Conservation (phyloP, 2,329 filamentous ascomycete genomes). For the Colletotrichum theobromicola region DNA sequence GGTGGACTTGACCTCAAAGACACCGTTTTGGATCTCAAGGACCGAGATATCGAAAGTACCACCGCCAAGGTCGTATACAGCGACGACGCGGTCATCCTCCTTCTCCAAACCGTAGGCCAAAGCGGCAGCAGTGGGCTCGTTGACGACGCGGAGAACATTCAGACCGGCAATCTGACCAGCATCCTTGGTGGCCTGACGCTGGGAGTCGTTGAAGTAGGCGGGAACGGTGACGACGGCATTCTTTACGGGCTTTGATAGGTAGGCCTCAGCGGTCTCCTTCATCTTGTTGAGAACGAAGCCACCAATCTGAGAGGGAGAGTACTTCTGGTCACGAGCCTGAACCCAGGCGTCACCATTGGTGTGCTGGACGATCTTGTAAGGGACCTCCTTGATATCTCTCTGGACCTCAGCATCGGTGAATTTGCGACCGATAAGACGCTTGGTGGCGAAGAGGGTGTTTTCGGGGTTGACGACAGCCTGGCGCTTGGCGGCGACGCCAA, state of each 20-base stretch:
- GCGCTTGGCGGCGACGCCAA: conserved; percentile 97
- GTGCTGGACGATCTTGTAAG: conserved; percentile 98
- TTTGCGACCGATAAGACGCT: conserved; percentile 98
- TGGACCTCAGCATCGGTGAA: conserved; percentile 94
- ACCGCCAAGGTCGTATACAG: conserved; percentile 97
- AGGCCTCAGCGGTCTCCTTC: conserved; percentile 97
- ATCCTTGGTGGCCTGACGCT: conserved; percentile 98
- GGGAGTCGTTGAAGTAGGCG: conserved; percentile 98
- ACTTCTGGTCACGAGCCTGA: conserved; percentile 89
- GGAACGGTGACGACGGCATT: conserved; percentile 97
- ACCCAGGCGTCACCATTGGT: conserved; percentile 97
- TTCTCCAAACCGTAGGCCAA: conserved; percentile 97
- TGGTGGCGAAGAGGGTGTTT: conserved; percentile 97
- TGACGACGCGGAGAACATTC: conserved; percentile 96
- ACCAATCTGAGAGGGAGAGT: conserved; percentile 98
- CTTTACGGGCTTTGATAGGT: conserved; percentile 88
- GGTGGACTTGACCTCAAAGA: conserved; percentile 99
- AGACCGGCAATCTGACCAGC: conserved; percentile 95
- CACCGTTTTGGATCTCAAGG: conserved; percentile 95
- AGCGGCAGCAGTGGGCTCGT: conserved; percentile 95
- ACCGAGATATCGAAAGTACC: conserved; percentile 99
- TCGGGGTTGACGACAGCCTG: conserved; percentile 98
- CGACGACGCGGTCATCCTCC: conserved; percentile 86
- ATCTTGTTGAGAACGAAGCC: conserved; percentile 97
- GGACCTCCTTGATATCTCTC: conserved; percentile 95